phyloP scores from a whole-genome alignment of 78 protist species.

The Speleostelium caveatum region DNA sequence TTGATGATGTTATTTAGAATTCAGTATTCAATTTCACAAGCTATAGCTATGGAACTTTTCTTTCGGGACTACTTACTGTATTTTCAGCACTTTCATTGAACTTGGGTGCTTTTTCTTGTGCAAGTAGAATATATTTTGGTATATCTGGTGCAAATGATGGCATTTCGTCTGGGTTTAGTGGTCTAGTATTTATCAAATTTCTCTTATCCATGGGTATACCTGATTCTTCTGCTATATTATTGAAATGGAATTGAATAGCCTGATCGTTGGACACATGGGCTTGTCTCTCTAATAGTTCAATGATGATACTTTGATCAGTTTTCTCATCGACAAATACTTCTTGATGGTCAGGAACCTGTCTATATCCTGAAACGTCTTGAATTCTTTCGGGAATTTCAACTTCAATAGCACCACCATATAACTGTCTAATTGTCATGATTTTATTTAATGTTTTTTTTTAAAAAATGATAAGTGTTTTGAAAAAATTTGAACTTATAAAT shows the following conservation, averaged over 20 bases:
- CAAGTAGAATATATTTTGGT: conserved; percentile 45
- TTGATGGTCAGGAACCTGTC: conserved; percentile 71
- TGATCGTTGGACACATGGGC: conserved; percentile 1
- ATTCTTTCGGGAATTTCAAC: conserved; percentile 47
- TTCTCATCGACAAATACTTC: conserved; percentile 58
- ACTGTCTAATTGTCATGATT: conserved; percentile 12
- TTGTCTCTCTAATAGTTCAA: conserved; percentile 63
- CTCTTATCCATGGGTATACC: conserved; percentile 14
- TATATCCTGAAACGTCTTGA: conserved; percentile 18
- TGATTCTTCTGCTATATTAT: conserved; percentile 30
- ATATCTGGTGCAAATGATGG: conserved; percentile 12
- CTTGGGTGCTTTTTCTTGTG: conserved; percentile 35
- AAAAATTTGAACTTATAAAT: no score
- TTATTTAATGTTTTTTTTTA: not conserved
- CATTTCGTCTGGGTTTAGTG: conserved; percentile 4
- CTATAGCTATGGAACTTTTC: no score
- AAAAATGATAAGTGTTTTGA: no score
- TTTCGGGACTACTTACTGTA: conserved; percentile 21
- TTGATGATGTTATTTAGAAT: not conserved
- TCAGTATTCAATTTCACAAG: no score
- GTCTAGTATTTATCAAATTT: not conserved
- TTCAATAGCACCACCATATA: conserved; percentile 77
- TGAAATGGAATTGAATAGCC: conserved; percentile 20
- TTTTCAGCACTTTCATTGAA: conserved; percentile 69
- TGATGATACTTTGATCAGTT: conserved; percentile 55